Conservation (phyloP, 2,329 filamentous ascomycete genomes). For the Aspergillus unguis region DNA sequence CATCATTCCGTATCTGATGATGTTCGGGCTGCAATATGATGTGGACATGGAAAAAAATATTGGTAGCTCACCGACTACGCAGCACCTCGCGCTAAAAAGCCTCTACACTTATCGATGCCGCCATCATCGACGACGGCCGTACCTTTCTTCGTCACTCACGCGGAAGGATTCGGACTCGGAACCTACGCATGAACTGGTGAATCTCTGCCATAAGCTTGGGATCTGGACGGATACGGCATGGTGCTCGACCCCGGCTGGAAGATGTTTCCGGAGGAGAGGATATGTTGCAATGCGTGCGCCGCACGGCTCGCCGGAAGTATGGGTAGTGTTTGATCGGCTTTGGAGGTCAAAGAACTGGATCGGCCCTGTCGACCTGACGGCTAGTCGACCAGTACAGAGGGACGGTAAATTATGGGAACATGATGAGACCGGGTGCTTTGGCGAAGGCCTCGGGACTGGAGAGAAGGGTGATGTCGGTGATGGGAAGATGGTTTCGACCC, state of each 20-base stretch:
- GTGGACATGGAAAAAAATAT: constrained; percentile 44
- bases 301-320: constrained; percentile 56
- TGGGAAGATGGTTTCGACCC: constrained; percentile 53
- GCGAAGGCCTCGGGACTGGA: constrained; percentile 54
- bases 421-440: constrained; percentile 52
- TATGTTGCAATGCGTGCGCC: constrained; percentile 56
- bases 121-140: constrained; percentile 59
- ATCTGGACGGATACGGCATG: constrained; percentile 62
- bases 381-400: constrained; percentile 30
- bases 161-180: constrained; percentile 59
- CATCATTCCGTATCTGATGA: constrained; percentile 56
- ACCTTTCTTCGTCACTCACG: constrained; percentile 54
- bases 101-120: constrained; percentile 61
- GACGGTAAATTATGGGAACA: constrained; percentile 58
- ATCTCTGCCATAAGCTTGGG: constrained; percentile 55
- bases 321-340: constrained; percentile 60
- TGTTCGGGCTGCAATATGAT: constrained; percentile 45
- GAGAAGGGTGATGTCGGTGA: constrained; percentile 45
- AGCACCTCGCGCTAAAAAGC: constrained; percentile 54
- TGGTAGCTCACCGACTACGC: constrained; percentile 30
- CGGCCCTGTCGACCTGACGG: constrained; percentile 39
- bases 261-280: constrained; percentile 55
- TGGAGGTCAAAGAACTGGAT: constrained; percentile 60
- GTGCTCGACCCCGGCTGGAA: constrained; percentile 57
- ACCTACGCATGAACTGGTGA: constrained; percentile 59